A percentile compares a stretch with the other conserved stretches of the same genome.
Conservation (phyloP, 306 rosid species). For the Canavalia ensiformis region DNA sequence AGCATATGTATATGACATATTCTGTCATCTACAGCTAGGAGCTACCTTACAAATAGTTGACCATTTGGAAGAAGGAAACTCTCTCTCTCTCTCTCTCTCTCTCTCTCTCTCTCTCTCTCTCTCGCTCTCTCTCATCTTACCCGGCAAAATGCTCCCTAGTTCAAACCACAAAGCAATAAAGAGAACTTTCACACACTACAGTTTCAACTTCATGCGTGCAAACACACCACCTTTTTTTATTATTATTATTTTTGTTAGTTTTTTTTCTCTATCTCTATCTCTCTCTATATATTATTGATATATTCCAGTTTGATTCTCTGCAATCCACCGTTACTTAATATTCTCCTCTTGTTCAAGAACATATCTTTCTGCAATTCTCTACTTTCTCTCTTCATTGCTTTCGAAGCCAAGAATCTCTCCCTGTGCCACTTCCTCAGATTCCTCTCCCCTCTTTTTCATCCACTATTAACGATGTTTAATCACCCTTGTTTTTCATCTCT, state of each 20-base stretch:
- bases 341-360: constrained; percentile 63
- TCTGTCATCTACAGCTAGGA: constrained; percentile 10
- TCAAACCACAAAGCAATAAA: constrained; percentile 24
- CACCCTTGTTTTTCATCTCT: constrained; percentile 54
- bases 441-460: constrained; percentile 56
- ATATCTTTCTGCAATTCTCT: constrained; percentile 51
- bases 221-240: constrained; percentile 17
- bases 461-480: constrained; percentile 68
- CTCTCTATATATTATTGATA: not conserved
- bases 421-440: constrained; percentile 67
- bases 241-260: no score
- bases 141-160: constrained; percentile 47
- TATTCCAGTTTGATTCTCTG: constrained; percentile 47
- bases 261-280: not conserved
- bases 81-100: no score
- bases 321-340: constrained; percentile 68
- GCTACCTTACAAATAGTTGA: constrained; percentile 36
- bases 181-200: constrained; percentile 23
- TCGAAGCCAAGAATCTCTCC: constrained; percentile 87
- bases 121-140: constrained; percentile 6
- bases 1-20: not conserved
- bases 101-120: not conserved
- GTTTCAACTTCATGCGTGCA: constrained; percentile 50
- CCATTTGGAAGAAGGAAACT: not conserved
- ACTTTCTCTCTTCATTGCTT: constrained; percentile 67